Percentiles rank a stretch among this genome's conserved stretches.
Conservation (phyloP, 345 rosid species). For the Chamaenerion angustifolium region DNA sequence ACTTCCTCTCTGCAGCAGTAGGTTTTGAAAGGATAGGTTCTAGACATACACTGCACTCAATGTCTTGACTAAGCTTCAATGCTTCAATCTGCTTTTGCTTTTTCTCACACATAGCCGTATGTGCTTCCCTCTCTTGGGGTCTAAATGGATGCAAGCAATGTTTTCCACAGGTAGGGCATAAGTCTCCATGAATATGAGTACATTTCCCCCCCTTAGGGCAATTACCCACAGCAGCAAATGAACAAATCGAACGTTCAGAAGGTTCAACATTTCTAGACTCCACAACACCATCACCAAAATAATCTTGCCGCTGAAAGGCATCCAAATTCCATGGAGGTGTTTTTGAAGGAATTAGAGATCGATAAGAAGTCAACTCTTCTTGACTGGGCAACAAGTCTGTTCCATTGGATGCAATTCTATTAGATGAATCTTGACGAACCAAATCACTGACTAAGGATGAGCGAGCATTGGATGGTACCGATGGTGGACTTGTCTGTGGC, state of each 20-base stretch:
- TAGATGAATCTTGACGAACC: too few species aligned
- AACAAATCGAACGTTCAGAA: slow-evolving; percentile 54
- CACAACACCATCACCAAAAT: slow-evolving; percentile 15
- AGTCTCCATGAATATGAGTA: slow-evolving; percentile 73
- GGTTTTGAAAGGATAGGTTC: slow-evolving; percentile 64
- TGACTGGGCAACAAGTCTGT: too few species aligned
- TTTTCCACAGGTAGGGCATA: slow-evolving; percentile 67
- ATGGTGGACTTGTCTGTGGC: too few species aligned
- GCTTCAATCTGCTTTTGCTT: slow-evolving; percentile 60
- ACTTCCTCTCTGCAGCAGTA: slow-evolving; percentile 54
- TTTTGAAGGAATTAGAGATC: too few species aligned
- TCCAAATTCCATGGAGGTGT: slow-evolving; percentile 27
- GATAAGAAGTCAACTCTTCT: too few species aligned
- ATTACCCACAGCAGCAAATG: slow-evolving; percentile 72
- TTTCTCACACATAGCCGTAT: slow-evolving; percentile 47
- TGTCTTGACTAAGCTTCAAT: slow-evolving; percentile 40
- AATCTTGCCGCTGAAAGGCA: slow-evolving; percentile 13
- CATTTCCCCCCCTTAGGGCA: slow-evolving; percentile 74
- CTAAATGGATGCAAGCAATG: slow-evolving; percentile 81
- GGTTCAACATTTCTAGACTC: slow-evolving; percentile 29
- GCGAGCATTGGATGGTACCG: too few species aligned
- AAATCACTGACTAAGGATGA: too few species aligned
- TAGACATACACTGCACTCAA: slow-evolving; percentile 58
- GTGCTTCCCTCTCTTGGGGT: slow-evolving; percentile 66
- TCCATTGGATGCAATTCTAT: too few species aligned